phyloP scores from a whole-genome alignment of 306 rosid species.

The Delonix regia region DNA sequence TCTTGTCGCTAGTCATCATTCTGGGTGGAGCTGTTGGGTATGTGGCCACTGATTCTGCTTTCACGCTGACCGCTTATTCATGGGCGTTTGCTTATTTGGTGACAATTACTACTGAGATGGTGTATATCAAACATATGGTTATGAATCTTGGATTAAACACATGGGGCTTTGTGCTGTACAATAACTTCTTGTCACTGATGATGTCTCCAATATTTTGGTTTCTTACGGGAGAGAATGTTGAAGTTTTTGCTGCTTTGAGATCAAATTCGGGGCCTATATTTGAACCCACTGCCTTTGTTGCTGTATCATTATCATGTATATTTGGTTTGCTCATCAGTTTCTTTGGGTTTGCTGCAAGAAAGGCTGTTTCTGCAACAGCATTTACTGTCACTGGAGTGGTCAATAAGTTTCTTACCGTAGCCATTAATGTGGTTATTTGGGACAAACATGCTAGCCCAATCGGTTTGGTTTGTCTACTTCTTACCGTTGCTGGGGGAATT shows the following conservation, averaged over 20 bases:
- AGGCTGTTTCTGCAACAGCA: slow-evolving; percentile 91
- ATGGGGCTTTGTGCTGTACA: slow-evolving; percentile 90
- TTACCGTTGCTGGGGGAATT: slow-evolving; percentile 83
- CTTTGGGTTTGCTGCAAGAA: slow-evolving; percentile 95
- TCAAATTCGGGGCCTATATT: slow-evolving; percentile 57
- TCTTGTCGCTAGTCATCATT: slow-evolving; percentile 68
- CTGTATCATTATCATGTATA: slow-evolving; percentile 75
- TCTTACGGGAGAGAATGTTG: slow-evolving; percentile 75
- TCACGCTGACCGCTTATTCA: slow-evolving; percentile 80
- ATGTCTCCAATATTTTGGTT: slow-evolving; percentile 88
- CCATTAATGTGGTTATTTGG: slow-evolving; percentile 89
- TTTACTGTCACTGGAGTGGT: slow-evolving; percentile 97
- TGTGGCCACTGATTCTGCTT: slow-evolving; percentile 86
- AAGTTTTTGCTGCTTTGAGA: slow-evolving; percentile 66
- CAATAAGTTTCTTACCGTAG: slow-evolving; percentile 90
- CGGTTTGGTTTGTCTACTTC: slow-evolving; percentile 86
- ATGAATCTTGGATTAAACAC: slow-evolving; percentile 90
- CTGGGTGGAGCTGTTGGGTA: slow-evolving; percentile 91
- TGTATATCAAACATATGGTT: slow-evolving; percentile 94
- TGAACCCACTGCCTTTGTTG: slow-evolving; percentile 55
- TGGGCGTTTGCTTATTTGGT: slow-evolving; percentile 95
- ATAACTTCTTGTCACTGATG: slow-evolving; percentile 77
- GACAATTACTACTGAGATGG: slow-evolving; percentile 95
- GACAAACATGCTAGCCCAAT: slow-evolving; percentile 93
- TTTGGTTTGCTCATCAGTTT: slow-evolving; percentile 93